A percentile compares a stretch with the other conserved stretches of the same genome.
These are phyloP conservation scores for Bipolaris gigantea DNA, from an alignment of 2,329 filamentous ascomycete species.

Conservation along the genomic window DNA sequence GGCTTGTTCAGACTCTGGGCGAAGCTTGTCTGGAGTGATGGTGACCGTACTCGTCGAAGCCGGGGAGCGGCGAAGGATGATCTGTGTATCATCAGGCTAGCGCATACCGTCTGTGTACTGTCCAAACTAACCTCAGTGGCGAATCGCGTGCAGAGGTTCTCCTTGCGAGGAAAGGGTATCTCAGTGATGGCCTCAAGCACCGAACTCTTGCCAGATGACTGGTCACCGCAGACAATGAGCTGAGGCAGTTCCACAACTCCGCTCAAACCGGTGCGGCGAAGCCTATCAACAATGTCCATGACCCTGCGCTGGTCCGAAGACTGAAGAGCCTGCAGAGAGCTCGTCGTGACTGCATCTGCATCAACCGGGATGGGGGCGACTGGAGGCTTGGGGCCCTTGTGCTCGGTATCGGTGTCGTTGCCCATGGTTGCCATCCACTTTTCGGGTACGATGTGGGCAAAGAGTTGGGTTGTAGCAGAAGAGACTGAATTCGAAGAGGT, in stretches of 20 bases:
- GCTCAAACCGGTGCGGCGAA: conserved; percentile 53
- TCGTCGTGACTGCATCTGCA: conserved; percentile 28
- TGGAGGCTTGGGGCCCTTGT: neutral
- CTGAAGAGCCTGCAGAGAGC: conserved; percentile 49
- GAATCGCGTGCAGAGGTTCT: conserved; percentile 62
- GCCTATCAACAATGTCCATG: conserved; percentile 57
- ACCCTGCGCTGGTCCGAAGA: conserved; percentile 51
- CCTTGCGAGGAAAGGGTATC: conserved; percentile 61
- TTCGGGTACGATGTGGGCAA: conserved; percentile 49
- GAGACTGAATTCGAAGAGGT: too few species aligned
- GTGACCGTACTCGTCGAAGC: conserved; percentile 33
- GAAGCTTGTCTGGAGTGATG: conserved; percentile 44
- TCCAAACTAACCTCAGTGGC: conserved; percentile 48
- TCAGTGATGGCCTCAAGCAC: conserved; percentile 66
- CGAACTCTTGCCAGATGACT: conserved; percentile 65
- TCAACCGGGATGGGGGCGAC: conserved; percentile 5
- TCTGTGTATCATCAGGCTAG: conserved; percentile 1
- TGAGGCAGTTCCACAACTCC: conserved; percentile 37
- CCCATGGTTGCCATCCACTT: neutral
- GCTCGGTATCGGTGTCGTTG: neutral
- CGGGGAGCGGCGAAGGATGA: conserved; percentile 38
- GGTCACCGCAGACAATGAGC: conserved; percentile 49
- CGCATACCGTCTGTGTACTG: too few species aligned
- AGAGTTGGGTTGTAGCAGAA: conserved; percentile 40
- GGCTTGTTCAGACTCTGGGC: conserved; percentile 30